Conservation (phyloP, 495 filamentous ascomycete genomes). For the Neurospora tetrasperma region DNA sequence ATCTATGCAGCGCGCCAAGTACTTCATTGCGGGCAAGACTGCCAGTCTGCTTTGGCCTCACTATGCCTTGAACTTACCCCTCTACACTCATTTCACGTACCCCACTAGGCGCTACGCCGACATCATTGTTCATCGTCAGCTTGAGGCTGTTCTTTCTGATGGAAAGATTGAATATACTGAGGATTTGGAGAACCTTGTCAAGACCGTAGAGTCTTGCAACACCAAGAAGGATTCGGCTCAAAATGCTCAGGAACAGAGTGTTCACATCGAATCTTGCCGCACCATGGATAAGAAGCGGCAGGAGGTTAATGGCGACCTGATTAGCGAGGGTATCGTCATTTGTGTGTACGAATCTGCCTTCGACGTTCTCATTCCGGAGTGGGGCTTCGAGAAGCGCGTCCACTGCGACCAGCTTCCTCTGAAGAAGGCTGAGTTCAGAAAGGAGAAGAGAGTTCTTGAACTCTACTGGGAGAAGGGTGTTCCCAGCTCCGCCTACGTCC, state of each 20-base stretch:
- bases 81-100: constrained; percentile 97
- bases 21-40: constrained; percentile 70
- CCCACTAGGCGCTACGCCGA: constrained; percentile 92
- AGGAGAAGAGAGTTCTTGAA: constrained; percentile 84
- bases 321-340: constrained; percentile 92
- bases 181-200: constrained; percentile 75
- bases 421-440: constrained; percentile 97
- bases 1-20: constrained; percentile 91
- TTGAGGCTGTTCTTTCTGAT: constrained; percentile 77
- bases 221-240: constrained; percentile 98
- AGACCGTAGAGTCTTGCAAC: constrained; percentile 93
- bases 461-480: constrained; percentile 99
- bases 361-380: constrained; percentile 95
- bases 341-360: constrained; percentile 99
- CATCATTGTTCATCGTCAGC: constrained; percentile 88
- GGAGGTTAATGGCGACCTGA: constrained; percentile 80
- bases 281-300: constrained; percentile 82
- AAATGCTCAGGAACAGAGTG: constrained; percentile 94
- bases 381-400: constrained; percentile 97
- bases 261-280: constrained; percentile 95
- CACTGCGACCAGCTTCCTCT: constrained; percentile 96
- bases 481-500: constrained; percentile 89
- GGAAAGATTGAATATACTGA: constrained; percentile 78
- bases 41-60: constrained; percentile 67
- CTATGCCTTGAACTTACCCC: constrained; percentile 82